A percentile compares a stretch with the other conserved stretches of the same genome.
Evolutionary conservation across 805 yeast species (phyloP).

Genomic region (Cyberlindnera saturnus): DNA sequence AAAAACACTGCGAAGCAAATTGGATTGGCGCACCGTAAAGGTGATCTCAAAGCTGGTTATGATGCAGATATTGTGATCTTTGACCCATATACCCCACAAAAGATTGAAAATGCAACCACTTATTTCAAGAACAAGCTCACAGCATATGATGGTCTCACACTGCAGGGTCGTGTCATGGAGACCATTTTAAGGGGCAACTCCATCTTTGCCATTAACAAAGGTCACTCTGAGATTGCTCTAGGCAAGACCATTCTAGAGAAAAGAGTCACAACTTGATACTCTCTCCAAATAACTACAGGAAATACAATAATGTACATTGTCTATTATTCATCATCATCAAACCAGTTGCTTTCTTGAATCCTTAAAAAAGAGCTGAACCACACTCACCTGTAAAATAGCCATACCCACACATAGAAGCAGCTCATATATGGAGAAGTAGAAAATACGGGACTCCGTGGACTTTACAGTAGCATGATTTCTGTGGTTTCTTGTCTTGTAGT

Average conservation of each 20-base stretch:
- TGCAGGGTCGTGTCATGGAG: slow-evolving; percentile 71
- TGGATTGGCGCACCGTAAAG: slow-evolving; percentile 70
- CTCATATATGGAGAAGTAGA: slow-evolving; percentile 71
- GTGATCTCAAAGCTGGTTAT: slow-evolving; percentile 62
- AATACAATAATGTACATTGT: not conserved
- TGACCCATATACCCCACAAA: slow-evolving; percentile 51
- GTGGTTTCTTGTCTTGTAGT: slow-evolving; percentile 84
- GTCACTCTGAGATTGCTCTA: slow-evolving; percentile 49
- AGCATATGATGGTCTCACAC: slow-evolving; percentile 69
- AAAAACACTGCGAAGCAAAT: slow-evolving; percentile 81
- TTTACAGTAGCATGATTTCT: slow-evolving; percentile 85
- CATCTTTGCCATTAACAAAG: slow-evolving; percentile 49
- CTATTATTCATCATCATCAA: not conserved
- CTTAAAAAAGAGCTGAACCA: slow-evolving; percentile 67
- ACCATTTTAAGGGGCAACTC: slow-evolving; percentile 74
- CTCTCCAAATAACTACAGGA: not conserved
- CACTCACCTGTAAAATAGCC: slow-evolving; percentile 62
- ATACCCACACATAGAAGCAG: slow-evolving; percentile 68
- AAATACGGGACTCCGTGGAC: slow-evolving; percentile 74
- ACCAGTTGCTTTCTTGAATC: slow-evolving; percentile 58
- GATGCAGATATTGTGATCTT: slow-evolving; percentile 89
- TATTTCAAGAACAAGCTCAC: slow-evolving; percentile 83
- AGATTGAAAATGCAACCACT: slow-evolving; percentile 48
- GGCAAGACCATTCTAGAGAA: slow-evolving; percentile 61
- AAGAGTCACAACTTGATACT: slow-evolving; percentile 26